phyloP scores from a whole-genome alignment of 129 eudicot genomes.

The Tagetes erecta region DNA sequence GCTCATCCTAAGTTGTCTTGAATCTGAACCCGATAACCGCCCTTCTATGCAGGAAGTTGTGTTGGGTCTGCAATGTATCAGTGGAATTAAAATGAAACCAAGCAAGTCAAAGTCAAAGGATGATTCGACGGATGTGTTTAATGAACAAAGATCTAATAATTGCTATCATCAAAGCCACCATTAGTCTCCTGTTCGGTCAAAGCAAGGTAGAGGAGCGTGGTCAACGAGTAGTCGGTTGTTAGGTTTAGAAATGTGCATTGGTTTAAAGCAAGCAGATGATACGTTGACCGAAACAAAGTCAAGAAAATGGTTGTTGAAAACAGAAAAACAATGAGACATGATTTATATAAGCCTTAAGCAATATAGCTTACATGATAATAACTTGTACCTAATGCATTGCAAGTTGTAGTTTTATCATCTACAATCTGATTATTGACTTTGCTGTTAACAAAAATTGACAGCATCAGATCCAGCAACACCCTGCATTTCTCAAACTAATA shows the following conservation, averaged over 20 bases:
- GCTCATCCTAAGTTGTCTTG: constrained; percentile 57
- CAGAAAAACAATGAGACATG: background rate
- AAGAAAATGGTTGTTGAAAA: background rate
- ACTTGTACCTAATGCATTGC: constrained; percentile 11
- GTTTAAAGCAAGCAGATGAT: constrained; percentile 24
- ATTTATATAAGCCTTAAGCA: background rate
- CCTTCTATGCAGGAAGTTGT: constrained; percentile 66
- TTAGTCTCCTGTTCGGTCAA: constrained; percentile 31
- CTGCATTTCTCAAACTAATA: constrained; percentile 23
- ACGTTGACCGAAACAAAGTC: background rate
- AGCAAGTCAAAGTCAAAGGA: constrained; percentile 2
- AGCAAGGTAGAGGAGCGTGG: constrained; percentile 32
- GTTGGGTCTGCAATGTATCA: constrained; percentile 33
- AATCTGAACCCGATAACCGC: constrained; percentile 49
- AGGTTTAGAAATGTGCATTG: constrained; percentile 24
- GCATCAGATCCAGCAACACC: constrained; percentile 27
- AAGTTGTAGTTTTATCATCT: constrained; percentile 14
- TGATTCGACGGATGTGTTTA: background rate
- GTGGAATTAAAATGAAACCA: constrained; percentile 34
- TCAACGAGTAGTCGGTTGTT: constrained; percentile 20
- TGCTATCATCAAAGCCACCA: constrained; percentile 23
- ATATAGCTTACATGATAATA: background rate
- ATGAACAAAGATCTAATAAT: background rate
- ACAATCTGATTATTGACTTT: constrained; percentile 12
- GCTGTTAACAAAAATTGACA: constrained; percentile 33